Conservation (phyloP, 108 stramenopile genomes). For the Schizochytrium sp. region DNA sequence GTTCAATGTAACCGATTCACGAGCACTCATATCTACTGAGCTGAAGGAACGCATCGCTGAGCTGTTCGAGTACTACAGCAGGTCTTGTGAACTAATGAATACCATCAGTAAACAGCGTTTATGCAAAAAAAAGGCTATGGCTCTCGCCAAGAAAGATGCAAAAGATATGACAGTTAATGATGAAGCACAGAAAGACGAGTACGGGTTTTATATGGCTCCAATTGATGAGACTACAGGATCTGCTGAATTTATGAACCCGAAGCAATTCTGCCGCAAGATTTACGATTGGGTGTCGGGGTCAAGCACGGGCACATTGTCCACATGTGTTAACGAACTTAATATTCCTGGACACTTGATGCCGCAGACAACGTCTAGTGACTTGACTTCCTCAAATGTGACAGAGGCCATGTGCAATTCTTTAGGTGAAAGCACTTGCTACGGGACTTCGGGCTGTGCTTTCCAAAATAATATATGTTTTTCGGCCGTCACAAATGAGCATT, state of each 20-base stretch:
- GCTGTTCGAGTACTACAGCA: too few relatives aligned
- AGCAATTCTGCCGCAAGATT: slow-evolving; percentile 13
- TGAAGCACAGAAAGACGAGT: not conserved
- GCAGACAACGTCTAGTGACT: too few relatives aligned
- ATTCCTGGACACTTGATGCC: too few relatives aligned
- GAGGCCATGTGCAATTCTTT: not conserved
- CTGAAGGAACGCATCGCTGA: too few relatives aligned
- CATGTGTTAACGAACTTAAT: too few relatives aligned
- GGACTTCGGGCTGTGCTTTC: slow-evolving; percentile 17
- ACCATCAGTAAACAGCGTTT: too few relatives aligned
- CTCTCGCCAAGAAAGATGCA: not conserved
- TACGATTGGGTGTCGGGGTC: not conserved
- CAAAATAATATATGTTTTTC: not conserved
- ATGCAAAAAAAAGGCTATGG: not conserved
- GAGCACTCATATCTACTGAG: too few relatives aligned
- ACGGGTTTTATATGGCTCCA: not conserved
- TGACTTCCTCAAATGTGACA: not conserved
- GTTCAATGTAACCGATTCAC: too few relatives aligned
- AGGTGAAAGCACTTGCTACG: not conserved
- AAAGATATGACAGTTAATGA: not conserved
- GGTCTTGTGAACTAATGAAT: too few relatives aligned
- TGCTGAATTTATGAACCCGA: not conserved
- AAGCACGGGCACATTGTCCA: too few relatives aligned
- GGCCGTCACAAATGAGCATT: slow-evolving; percentile 15
- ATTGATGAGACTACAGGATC: not conserved